Percentiles rank a stretch among this genome's conserved stretches.
These are phyloP conservation scores for Sclerospora graminicola DNA, from an alignment of 352 stramenopile genomes.

Conservation along the genomic window DNA sequence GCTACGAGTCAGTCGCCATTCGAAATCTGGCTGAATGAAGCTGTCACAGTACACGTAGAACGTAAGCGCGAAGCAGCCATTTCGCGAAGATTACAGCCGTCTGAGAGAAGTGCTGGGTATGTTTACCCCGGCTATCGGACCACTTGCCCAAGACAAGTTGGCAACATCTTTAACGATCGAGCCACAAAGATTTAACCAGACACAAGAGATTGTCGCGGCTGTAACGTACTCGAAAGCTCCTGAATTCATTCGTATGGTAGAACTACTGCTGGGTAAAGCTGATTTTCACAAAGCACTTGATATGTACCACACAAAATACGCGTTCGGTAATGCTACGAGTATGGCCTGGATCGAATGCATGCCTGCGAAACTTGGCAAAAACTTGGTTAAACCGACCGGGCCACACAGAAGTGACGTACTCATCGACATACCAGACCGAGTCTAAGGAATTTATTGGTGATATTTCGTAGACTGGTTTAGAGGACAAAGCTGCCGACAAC, in stretches of 20 bases:
- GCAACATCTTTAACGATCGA: constrained; percentile 61
- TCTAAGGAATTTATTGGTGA: constrained; percentile 44
- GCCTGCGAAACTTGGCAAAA: constrained; percentile 56
- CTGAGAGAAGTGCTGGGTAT: constrained; percentile 64
- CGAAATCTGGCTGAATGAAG: constrained; percentile 77
- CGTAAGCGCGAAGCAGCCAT: constrained; percentile 51
- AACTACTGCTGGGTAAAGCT: constrained; percentile 50
- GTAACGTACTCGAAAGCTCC: constrained; percentile 75
- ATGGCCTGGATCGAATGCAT: constrained; percentile 75
- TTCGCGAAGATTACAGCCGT: constrained; percentile 59
- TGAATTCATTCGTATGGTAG: constrained; percentile 70
- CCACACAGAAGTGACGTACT: constrained; percentile 60
- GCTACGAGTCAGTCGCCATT: constrained; percentile 74
- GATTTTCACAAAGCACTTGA: constrained; percentile 71
- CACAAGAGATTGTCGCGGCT: constrained; percentile 60
- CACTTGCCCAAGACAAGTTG: constrained; percentile 58
- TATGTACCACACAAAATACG: constrained; percentile 71
- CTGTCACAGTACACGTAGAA: constrained; percentile 74
- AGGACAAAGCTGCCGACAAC: constrained; percentile 52
- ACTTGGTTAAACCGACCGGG: constrained; percentile 67
- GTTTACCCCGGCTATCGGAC: constrained; percentile 61
- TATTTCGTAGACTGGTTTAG: constrained; percentile 58
- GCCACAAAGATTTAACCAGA: constrained; percentile 68
- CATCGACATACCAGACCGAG: constrained; percentile 36
- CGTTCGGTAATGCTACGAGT: constrained; percentile 55